A percentile compares a stretch with the other conserved stretches of the same genome.
Conservation (phyloP, 441 rosid species). For the Pelargonium myrrhifolium region DNA sequence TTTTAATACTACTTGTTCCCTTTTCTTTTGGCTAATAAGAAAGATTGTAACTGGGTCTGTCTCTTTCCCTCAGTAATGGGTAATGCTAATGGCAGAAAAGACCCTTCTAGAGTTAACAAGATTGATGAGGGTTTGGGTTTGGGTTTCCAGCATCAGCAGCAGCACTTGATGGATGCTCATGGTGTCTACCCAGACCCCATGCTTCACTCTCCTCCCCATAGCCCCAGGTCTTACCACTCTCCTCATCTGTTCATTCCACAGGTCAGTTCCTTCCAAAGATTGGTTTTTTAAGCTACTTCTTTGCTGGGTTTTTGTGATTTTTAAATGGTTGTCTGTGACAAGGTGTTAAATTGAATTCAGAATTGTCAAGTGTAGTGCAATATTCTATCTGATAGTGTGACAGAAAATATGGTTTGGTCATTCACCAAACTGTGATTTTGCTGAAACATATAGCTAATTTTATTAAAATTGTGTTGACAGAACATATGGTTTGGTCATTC, state of each 20-base stretch:
- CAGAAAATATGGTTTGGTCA: too few relatives aligned
- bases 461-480: neutral
- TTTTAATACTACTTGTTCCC: too few relatives aligned
- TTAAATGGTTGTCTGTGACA: neutral
- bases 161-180: neutral
- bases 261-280: neutral
- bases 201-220: neutral
- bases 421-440: too few relatives aligned
- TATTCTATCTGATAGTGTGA: neutral
- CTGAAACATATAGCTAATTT: neutral
- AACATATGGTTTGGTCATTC: too few relatives aligned
- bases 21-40: too few relatives aligned
- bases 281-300: neutral
- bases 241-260: neutral
- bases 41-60: neutral
- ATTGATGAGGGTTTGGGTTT: neutral
- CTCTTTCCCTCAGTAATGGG: neutral
- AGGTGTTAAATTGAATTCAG: neutral
- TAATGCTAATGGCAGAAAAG: neutral
- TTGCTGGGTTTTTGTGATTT: neutral
- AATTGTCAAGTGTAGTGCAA: neutral
- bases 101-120: neutral
- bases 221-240: too few relatives aligned
- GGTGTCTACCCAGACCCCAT: neutral
- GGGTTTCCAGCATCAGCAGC: neutral